phyloP scores from a whole-genome alignment of 1,139 yeast species.

The Nakaseomyces delphensis region DNA sequence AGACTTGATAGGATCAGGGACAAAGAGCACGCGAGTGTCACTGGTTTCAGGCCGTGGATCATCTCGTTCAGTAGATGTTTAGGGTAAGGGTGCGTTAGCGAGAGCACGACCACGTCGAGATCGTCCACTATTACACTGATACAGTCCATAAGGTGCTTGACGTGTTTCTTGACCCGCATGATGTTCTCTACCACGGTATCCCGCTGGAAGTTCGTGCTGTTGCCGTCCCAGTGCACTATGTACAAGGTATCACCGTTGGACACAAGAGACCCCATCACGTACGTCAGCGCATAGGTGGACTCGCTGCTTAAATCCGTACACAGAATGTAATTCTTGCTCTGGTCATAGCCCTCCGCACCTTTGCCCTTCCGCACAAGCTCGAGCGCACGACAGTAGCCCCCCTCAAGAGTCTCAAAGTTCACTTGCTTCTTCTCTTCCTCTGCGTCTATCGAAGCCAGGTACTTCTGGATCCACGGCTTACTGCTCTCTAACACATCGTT shows the following conservation, averaged over 20 bases:
- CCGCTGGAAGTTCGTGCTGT: conserved; percentile 11
- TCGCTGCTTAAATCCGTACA: conserved; percentile 83
- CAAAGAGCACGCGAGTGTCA: conserved; percentile 57
- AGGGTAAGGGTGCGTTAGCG: conserved; percentile 63
- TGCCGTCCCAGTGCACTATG: conserved; percentile 53
- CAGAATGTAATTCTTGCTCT: conserved; percentile 49
- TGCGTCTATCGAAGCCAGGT: conserved; percentile 10
- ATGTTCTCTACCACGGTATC: conserved; percentile 17
- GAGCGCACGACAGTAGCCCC: conserved; percentile 26
- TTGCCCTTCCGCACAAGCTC: conserved; percentile 16
- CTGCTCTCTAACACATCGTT: conserved; percentile 25
- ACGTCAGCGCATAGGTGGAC: conserved; percentile 76
- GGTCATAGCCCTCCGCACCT: conserved; percentile 30
- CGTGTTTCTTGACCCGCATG: conserved; percentile 17
- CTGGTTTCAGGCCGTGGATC: conserved; percentile 74
- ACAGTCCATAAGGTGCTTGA: conserved; percentile 27
- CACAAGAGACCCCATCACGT: conserved; percentile 81
- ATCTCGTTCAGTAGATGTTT: conserved; percentile 76
- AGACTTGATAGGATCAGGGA: conserved; percentile 26
- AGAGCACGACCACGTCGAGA: conserved; percentile 23
- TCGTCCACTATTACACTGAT: conserved; percentile 23
- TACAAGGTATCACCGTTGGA: conserved; percentile 79
- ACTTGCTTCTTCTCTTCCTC: conserved; percentile 8
- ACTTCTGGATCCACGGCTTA: conserved; percentile 25
- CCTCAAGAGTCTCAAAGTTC: conserved; percentile 17